Evolutionary conservation across 176 grass and related monocot species (phyloP), one percentile per base, ranked within the genome.

Genomic region (Zea luxurians): DNA sequence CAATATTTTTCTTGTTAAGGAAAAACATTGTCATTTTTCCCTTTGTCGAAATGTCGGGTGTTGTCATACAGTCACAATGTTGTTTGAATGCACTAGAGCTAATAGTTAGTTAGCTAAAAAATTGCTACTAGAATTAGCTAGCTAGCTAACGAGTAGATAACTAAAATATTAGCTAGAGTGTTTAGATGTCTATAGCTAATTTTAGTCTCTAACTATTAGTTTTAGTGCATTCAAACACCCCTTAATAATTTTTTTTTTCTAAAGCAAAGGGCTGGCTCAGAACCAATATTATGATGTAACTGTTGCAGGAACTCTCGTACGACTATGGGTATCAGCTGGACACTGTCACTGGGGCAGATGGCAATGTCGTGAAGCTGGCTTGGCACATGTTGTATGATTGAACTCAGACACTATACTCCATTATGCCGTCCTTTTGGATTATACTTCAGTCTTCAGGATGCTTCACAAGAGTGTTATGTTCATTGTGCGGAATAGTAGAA

Each of bases 261-360:
- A 60, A 69, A 97, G 89, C 87, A 83, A 70, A 81, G 91, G 62
- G 76, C 89, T 50, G 91, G 94, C 42, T 86, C 86, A 70, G 84
- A 87, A 47, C 50, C 62, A 52, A 66, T 1, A 41, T 52, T 9
- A 11, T 37, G 21, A 27, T 63, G 13, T 36, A 1, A 40, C 37
- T 64, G 9, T 67, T 86, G 61, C 48, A 93, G 88, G 85, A 91
- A 71, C 88, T 91, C 41, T 88, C 85, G 4, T 94, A 86, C 6
- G 89, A 91, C 45, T 91, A 91, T 0, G 89, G 89, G 48, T 94
- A 89, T 84, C 54, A 13, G 43, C 69, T 91, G 85, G 81, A 91
- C 66, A 94, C 86, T 42, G 89, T 94, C 2, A 82, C 88, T 49
- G 81, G 83, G 63, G 2, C 80, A 2, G 83, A 91, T 60, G 92